These are phyloP conservation scores for Xylariaceae sp. DNA, from an alignment of 2,329 filamentous ascomycete species.

Conservation along the genomic window DNA sequence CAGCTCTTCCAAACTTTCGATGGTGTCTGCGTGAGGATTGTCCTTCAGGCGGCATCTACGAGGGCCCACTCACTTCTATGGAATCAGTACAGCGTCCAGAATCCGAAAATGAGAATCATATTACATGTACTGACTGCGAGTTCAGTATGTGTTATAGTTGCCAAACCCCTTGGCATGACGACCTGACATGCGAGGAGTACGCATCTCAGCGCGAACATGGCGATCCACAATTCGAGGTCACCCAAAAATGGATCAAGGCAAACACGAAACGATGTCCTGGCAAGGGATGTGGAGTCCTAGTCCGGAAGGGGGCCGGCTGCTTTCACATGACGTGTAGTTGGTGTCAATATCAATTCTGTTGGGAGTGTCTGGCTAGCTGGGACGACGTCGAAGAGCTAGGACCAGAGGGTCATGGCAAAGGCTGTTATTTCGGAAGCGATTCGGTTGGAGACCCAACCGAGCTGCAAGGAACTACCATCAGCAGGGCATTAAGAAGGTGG, in stretches of 20 bases:
- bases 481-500: too few relatives aligned
- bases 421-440: too few relatives aligned
- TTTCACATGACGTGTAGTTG: not conserved
- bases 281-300: not conserved
- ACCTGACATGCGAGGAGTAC: not conserved
- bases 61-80: not conserved
- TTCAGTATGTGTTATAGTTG: not conserved
- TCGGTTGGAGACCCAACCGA: too few relatives aligned
- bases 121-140: not conserved
- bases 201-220: not conserved
- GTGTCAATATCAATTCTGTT: too few relatives aligned
- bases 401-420: too few relatives aligned
- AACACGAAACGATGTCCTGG: not conserved
- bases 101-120: too few relatives aligned
- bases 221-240: not conserved
- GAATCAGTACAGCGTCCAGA: too few relatives aligned
- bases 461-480: too few relatives aligned
- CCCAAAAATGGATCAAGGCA: not conserved
- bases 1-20: not conserved
- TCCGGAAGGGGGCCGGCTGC: not conserved
- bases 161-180: not conserved
- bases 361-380: too few relatives aligned
- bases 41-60: not conserved
- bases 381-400: too few relatives aligned
- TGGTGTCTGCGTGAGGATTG: conserved; percentile 2